Conservation (phyloP, 805 yeast genomes). For the Nadsonia fulvescens region DNA sequence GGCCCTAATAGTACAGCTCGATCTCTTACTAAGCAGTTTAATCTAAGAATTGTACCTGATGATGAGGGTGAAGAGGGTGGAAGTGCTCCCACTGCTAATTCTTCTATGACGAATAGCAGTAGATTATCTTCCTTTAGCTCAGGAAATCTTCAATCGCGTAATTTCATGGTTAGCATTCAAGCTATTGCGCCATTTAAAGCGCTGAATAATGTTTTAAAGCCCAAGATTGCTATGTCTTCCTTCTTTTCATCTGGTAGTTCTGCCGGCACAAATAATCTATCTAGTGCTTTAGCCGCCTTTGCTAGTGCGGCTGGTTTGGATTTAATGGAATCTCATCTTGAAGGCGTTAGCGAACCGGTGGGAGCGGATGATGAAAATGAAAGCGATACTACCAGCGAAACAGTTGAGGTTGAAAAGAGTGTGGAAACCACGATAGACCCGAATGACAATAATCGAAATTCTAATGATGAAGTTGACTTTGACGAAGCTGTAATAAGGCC, state of each 20-base stretch:
- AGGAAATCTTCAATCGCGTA: conserved; percentile 11
- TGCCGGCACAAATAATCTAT: conserved; percentile 5
- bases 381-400: conserved; percentile 5
- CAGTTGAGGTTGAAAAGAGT: conserved; percentile 8
- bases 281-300: conserved; percentile 8
- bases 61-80: conserved; percentile 14
- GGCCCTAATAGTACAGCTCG: conserved; percentile 10
- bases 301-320: conserved; percentile 8
- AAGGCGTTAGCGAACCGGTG: no score
- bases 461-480: conserved; percentile 6
- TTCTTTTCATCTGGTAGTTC: conserved; percentile 1
- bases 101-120: no score
- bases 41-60: conserved; percentile 31
- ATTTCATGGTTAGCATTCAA: conserved; percentile 26
- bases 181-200: conserved; percentile 33
- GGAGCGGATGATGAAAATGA: conserved; percentile 3
- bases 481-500: no score
- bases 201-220: conserved; percentile 26
- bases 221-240: conserved; percentile 16
- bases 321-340: no score
- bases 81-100: no score
- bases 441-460: conserved; percentile 6
- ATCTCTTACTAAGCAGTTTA: conserved; percentile 49
- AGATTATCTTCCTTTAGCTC: no score
- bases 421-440: conserved; percentile 11